Evolutionary conservation across 2,329 filamentous ascomycete genomes (phyloP).

Genomic region (Hypoxylon sp.): DNA sequence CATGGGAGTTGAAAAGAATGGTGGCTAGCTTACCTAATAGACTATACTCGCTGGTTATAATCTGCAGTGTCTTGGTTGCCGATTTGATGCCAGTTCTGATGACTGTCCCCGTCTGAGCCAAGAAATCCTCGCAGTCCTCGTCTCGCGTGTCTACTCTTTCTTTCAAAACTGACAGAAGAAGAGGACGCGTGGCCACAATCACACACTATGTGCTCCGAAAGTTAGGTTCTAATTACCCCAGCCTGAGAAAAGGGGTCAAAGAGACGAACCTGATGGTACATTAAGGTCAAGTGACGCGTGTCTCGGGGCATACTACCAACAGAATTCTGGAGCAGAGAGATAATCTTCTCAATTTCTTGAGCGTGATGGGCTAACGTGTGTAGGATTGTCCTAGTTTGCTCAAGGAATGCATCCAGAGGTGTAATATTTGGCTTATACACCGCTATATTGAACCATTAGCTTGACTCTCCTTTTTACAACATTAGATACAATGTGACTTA

Average conservation of each 20-base stretch:
- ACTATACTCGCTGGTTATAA: slow-evolving; percentile 48
- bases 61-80: slow-evolving; percentile 51
- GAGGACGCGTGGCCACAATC: slow-evolving; percentile 50
- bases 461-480: no score
- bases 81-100: slow-evolving; percentile 54
- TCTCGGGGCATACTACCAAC: slow-evolving; percentile 49
- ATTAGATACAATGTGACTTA: no score
- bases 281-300: slow-evolving; percentile 49
- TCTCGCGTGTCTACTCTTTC: slow-evolving; percentile 46
- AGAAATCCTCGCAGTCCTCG: slow-evolving; percentile 47
- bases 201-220: slow-evolving; percentile 46
- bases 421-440: slow-evolving; percentile 50
- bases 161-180: slow-evolving; percentile 51
- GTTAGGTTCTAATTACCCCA: not conserved
- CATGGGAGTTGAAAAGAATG: not conserved
- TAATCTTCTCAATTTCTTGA: slow-evolving; percentile 50
- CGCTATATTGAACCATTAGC: slow-evolving; percentile 43
- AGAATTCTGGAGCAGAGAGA: slow-evolving; percentile 46
- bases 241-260: not conserved
- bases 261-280: slow-evolving; percentile 50
- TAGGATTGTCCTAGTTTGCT: slow-evolving; percentile 48
- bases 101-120: slow-evolving; percentile 47
- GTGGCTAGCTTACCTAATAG: slow-evolving; percentile 46
- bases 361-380: slow-evolving; percentile 50
- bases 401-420: slow-evolving; percentile 47